phyloP scores from a whole-genome alignment of 176 grass and related monocot genomes.

The Chloris gayana region DNA sequence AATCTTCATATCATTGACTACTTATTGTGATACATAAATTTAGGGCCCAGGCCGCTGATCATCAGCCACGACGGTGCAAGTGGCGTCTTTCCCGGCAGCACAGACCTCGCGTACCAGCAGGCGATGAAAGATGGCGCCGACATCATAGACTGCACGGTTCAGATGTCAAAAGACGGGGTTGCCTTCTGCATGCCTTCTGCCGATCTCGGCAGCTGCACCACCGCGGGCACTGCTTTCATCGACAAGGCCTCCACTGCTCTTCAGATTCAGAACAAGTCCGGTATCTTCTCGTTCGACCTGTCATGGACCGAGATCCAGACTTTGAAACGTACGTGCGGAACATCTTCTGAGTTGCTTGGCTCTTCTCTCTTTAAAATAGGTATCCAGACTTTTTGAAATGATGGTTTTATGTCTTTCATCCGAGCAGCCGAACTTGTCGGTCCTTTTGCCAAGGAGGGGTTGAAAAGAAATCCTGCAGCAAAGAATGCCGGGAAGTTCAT shows the following conservation, averaged over 20 bases:
- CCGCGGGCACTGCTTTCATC: constrained; percentile 59
- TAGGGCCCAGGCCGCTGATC: constrained; percentile 54
- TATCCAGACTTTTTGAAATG: no score
- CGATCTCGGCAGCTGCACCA: constrained; percentile 65
- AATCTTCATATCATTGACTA: neutral
- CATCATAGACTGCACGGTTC: constrained; percentile 78
- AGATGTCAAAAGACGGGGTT: constrained; percentile 81
- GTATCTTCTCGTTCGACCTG: constrained; percentile 91
- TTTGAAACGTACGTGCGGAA: constrained; percentile 71
- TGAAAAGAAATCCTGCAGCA: constrained; percentile 75
- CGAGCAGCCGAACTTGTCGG: constrained; percentile 58
- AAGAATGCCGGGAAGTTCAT: constrained; percentile 81
- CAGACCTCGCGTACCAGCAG: constrained; percentile 66
- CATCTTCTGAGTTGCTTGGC: constrained; percentile 3
- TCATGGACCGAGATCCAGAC: constrained; percentile 85
- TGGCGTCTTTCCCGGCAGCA: constrained; percentile 60
- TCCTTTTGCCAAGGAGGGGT: constrained; percentile 52
- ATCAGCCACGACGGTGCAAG: constrained; percentile 75
- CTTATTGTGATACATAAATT: constrained; percentile 27
- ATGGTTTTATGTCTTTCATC: neutral
- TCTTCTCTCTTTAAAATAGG: neutral
- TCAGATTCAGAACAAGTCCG: constrained; percentile 68
- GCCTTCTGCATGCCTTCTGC: constrained; percentile 73
- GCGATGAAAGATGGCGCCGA: constrained; percentile 69
- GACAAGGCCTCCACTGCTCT: constrained; percentile 37